Evolutionary conservation across 495 filamentous ascomycete genomes (phyloP), one percentile per base, ranked within the genome.

Genomic region (Xylaria venustula): DNA sequence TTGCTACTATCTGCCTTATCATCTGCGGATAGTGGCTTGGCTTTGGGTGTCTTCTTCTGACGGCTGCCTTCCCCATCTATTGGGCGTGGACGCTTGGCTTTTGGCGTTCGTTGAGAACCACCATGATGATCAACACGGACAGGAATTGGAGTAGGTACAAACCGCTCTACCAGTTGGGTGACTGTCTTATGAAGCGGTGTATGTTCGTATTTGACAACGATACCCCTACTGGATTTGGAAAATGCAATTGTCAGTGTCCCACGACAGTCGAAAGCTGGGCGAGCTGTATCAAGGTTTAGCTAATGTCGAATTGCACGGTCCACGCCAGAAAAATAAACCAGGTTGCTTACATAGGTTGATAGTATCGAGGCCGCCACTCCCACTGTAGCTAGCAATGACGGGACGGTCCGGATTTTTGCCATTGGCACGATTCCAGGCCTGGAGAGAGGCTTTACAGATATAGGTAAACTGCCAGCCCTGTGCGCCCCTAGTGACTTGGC

Each of bases 191-290:
- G 79, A 30, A 81, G 62, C 9, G 73, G 75, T 1, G 76, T 79
- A 59, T 82, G 79, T 14, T 76, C 74, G 58, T 81, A 81, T 52
- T 79, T 79, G 9, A 79, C 69, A 34, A 76, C 65, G 22, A 81
- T 75, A 25, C 62, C 64, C 47, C 73, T 73, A 7, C 65, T 66
- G 0, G 68, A 70, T 56, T 69, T 78, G 25, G 71, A 63, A 55
- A 82, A 82, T 4, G 72, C 65, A 37, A 82, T 76, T 15, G 63
- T 72, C 9, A 82, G 58, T 1, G 70, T 73, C 15, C 79, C 79
- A 23, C 78, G 73, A 54, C 79, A 82, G 53, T 82, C 78, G 51
- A 82, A 82, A 0, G 79, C 78, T 32, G 79, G 79, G 25, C 79
- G 79, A 50, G 71, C 77, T 81, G 46, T 15, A 19, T 19, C 22